Percentiles rank a stretch among this genome's conserved stretches.
Conservation (phyloP, 1,284 basidiomycete species). For the Apiotrichum brassicae region DNA sequence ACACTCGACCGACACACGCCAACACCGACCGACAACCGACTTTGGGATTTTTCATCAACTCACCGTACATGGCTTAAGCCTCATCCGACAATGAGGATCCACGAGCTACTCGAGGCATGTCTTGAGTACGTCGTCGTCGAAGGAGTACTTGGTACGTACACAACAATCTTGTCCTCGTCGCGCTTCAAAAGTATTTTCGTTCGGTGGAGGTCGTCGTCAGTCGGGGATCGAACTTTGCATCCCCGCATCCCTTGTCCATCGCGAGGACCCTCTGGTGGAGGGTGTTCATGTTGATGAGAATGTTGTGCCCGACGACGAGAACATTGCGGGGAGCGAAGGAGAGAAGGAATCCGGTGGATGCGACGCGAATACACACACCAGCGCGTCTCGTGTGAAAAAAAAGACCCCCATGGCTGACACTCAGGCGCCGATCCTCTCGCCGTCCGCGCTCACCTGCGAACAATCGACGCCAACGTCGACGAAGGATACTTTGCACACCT, state of each 20-base stretch:
- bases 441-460: slow-evolving; percentile 22
- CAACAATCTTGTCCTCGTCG: neutral
- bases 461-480: slow-evolving; percentile 30
- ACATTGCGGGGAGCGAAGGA: too few relatives aligned
- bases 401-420: neutral
- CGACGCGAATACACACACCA: too few relatives aligned
- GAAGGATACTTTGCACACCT: slow-evolving; percentile 34
- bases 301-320: too few relatives aligned
- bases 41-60: neutral
- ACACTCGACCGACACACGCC: too few relatives aligned
- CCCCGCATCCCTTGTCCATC: neutral
- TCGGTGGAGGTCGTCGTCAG: neutral
- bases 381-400: too few relatives aligned
- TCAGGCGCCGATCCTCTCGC: slow-evolving; percentile 30
- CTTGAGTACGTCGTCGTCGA: slow-evolving; percentile 40
- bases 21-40: too few relatives aligned
- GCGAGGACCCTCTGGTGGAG: neutral
- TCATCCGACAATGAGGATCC: slow-evolving; percentile 31
- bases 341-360: too few relatives aligned
- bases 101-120: slow-evolving; percentile 39
- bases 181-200: neutral
- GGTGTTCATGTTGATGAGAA: too few relatives aligned
- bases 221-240: slow-evolving; percentile 15
- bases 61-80: neutral
- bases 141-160: slow-evolving; percentile 39